phyloP scores from a whole-genome alignment of 768 basidiomycete genomes.

The Chalciporus chontae region DNA sequence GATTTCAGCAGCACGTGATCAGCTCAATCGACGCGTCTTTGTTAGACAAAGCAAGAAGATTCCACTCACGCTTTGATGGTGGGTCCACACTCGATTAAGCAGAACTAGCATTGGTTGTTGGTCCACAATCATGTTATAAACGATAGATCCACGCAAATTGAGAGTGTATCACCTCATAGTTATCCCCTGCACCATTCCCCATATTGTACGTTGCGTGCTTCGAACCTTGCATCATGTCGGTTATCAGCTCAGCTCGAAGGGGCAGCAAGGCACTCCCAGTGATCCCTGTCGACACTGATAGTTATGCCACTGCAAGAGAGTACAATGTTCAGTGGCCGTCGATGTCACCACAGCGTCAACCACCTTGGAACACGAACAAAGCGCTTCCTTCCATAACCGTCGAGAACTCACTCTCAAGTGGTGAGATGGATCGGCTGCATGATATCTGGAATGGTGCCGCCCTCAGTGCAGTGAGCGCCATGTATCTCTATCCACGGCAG shows the following conservation, averaged over 20 bases:
- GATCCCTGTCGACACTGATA: constrained; percentile 13
- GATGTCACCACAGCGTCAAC: background rate
- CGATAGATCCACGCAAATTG: background rate
- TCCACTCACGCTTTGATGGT: constrained; percentile 8
- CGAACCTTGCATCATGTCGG: background rate
- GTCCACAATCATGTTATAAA: constrained; percentile 9
- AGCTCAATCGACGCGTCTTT: background rate
- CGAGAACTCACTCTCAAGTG: constrained; percentile 17
- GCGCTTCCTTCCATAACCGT: constrained; percentile 13
- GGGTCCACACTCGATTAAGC: constrained; percentile 5
- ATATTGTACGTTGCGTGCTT: background rate
- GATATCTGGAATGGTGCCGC: constrained; percentile 27
- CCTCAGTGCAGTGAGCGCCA: constrained; percentile 18
- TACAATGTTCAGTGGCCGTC: background rate
- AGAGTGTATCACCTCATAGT: background rate
- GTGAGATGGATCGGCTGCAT: constrained; percentile 17
- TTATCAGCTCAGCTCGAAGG: constrained; percentile 7
- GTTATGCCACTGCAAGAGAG: background rate
- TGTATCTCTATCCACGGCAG: background rate
- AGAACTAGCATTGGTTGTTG: background rate
- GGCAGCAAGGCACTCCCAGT: constrained; percentile 22
- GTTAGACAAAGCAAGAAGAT: constrained; percentile 1
- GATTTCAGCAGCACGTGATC: background rate
- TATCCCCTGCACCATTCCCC: background rate
- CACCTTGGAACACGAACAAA: constrained; percentile 1